Evolutionary conservation across 208 protist genomes (phyloP).

Genomic region (Tritrichomonas musculus): DNA sequence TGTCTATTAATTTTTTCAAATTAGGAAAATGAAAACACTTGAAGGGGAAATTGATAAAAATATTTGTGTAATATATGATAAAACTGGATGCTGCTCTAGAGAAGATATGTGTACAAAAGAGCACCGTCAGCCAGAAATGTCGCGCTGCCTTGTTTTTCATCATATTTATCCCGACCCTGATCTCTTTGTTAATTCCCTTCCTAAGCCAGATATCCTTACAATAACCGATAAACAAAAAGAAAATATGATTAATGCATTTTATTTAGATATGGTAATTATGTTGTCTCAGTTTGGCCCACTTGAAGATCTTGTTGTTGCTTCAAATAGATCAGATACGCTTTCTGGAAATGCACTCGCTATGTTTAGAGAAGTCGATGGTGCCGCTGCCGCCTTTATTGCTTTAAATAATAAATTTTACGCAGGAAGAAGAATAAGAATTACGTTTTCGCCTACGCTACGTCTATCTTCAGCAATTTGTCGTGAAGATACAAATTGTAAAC

Average conservation of each 20-base stretch:
- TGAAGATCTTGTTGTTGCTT: conserved; percentile 7
- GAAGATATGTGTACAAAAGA: not conserved
- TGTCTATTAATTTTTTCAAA: no score
- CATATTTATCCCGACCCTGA: conserved; percentile 25
- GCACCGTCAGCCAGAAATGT: not conserved
- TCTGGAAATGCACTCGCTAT: not conserved
- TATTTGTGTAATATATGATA: not conserved
- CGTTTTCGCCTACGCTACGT: not conserved
- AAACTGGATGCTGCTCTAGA: not conserved
- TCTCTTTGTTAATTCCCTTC: not conserved
- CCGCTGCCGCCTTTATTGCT: not conserved
- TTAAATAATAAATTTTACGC: conserved; percentile 29
- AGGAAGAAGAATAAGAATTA: not conserved
- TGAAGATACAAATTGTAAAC: not conserved
- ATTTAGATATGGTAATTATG: not conserved
- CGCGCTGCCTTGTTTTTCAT: not conserved
- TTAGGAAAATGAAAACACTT: no score
- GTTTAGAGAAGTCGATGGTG: not conserved
- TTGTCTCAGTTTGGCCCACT: not conserved
- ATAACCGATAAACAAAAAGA: not conserved
- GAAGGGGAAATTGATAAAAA: not conserved
- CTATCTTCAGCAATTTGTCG: not conserved
- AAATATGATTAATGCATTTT: not conserved
- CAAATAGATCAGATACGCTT: not conserved
- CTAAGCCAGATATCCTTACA: not conserved